phyloP scores from a whole-genome alignment of 495 filamentous ascomycete genomes.

The Melanomma pulvis-pyrius region DNA sequence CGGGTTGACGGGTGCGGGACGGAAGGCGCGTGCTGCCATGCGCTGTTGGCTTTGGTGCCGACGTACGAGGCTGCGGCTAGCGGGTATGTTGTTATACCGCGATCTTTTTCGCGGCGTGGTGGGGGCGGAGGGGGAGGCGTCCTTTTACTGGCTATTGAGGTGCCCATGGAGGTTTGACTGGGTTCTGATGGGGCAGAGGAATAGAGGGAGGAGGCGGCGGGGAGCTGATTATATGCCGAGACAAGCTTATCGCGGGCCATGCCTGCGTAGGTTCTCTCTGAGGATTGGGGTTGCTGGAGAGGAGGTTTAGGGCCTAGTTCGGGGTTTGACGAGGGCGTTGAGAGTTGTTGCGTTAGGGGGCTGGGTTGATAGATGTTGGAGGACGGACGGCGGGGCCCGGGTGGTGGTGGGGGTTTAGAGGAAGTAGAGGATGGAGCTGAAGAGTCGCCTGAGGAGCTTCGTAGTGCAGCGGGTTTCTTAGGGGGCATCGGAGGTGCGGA shows the following conservation, averaged over 20 bases:
- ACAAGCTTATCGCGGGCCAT: slow-evolving; percentile 47
- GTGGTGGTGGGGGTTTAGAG: slow-evolving; percentile 38
- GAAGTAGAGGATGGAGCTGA: not conserved
- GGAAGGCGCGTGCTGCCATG: slow-evolving; percentile 32
- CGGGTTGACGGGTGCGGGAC: slow-evolving; percentile 37
- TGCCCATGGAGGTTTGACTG: not conserved
- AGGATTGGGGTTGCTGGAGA: slow-evolving; percentile 8
- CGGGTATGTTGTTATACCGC: slow-evolving; percentile 47
- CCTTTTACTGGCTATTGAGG: not conserved
- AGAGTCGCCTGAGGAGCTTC: slow-evolving; percentile 38
- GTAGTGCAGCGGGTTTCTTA: slow-evolving; percentile 43
- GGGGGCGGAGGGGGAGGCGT: slow-evolving; percentile 47
- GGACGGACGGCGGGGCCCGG: slow-evolving; percentile 40
- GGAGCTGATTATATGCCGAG: slow-evolving; percentile 55
- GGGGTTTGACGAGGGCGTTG: slow-evolving; percentile 6
- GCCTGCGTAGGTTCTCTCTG: slow-evolving; percentile 24
- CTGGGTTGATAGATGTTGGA: slow-evolving; percentile 19
- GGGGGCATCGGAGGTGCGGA: slow-evolving; percentile 40
- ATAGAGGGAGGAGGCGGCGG: slow-evolving; percentile 43
- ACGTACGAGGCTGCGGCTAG: slow-evolving; percentile 51
- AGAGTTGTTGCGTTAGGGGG: slow-evolving; percentile 19
- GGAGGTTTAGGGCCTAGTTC: slow-evolving; percentile 1
- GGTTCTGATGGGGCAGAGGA: slow-evolving; percentile 15
- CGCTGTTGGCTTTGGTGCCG: slow-evolving; percentile 37
- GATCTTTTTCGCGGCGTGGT: slow-evolving; percentile 28